Percentiles rank a stretch among this genome's conserved stretches.
phyloP scores from a whole-genome alignment of 2,329 filamentous ascomycete species.

The Ceratocystis papillata region DNA sequence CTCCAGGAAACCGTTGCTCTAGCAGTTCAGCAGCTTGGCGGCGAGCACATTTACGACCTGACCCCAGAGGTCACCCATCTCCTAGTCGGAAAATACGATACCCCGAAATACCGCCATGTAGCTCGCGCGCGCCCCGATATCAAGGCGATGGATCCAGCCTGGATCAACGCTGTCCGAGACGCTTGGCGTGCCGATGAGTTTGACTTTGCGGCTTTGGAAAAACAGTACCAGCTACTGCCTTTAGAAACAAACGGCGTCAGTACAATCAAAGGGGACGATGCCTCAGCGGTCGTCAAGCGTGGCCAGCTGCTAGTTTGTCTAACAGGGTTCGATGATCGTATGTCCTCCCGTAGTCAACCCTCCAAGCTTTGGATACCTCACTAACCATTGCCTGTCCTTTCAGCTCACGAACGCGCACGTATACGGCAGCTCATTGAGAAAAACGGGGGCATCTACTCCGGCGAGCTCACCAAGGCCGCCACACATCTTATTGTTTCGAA shows the following conservation, averaged over 20 bases:
- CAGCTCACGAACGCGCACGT: constrained; percentile 54
- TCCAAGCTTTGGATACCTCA: neutral
- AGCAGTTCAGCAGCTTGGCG: constrained; percentile 70
- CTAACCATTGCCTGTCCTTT: neutral
- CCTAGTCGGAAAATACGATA: constrained; percentile 78
- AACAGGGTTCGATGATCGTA: constrained; percentile 47
- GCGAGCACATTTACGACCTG: constrained; percentile 76
- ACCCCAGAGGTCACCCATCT: constrained; percentile 95
- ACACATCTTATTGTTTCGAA: constrained; percentile 77
- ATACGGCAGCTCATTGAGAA: constrained; percentile 57
- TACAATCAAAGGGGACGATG: constrained; percentile 29
- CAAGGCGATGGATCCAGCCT: constrained; percentile 67
- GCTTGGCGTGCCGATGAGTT: constrained; percentile 78
- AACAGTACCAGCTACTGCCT: constrained; percentile 51
- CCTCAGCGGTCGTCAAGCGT: constrained; percentile 28
- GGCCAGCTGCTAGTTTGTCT: constrained; percentile 43
- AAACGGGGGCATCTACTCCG: constrained; percentile 75
- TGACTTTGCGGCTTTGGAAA: constrained; percentile 59
- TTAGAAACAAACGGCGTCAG: constrained; percentile 46
- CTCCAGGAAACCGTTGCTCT: constrained; percentile 45
- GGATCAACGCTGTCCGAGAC: constrained; percentile 69
- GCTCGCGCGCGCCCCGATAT: constrained; percentile 81
- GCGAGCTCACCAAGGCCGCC: constrained; percentile 73
- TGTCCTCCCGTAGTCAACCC: constrained; percentile 24
- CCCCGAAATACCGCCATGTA: constrained; percentile 90